These are phyloP conservation scores for Pichia cephalocereana DNA, from an alignment of 805 yeast species.

Conservation along the genomic window DNA sequence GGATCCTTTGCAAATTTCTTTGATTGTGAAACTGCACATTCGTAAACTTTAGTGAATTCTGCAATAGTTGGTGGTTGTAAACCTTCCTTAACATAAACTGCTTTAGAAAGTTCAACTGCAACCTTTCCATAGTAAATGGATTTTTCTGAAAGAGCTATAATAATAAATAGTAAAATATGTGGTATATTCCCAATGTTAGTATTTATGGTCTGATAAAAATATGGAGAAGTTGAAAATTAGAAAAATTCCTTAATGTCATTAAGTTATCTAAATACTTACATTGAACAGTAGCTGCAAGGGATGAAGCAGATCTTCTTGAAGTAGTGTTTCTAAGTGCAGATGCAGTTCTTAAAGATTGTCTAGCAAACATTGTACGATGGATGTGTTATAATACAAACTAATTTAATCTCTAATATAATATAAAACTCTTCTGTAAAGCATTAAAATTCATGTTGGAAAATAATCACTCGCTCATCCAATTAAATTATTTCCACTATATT, in stretches of 20 bases:
- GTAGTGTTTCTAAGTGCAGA: neutral
- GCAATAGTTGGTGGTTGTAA: conserved; percentile 80
- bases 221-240: no score
- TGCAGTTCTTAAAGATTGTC: conserved; percentile 24
- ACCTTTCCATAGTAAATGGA: conserved; percentile 74
- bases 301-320: neutral
- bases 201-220: neutral
- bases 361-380: conserved; percentile 22
- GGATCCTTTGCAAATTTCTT: conserved; percentile 48
- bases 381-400: no score
- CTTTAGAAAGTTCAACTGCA: conserved; percentile 46
- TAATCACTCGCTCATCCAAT: neutral
- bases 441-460: neutral
- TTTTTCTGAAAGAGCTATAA: conserved; percentile 32
- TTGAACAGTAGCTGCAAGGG: neutral
- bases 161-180: neutral
- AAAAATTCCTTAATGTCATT: no score
- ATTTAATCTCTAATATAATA: no score
- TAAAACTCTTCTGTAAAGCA: no score
- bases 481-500: neutral
- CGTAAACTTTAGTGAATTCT: conserved; percentile 71
- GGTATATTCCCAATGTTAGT: conserved; percentile 18
- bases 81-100: conserved; percentile 86
- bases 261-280: neutral
- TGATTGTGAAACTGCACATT: conserved; percentile 38